These are phyloP conservation scores for Aspergillus spinulosporus DNA, from an alignment of 2,329 filamentous ascomycete genomes.

Conservation along the genomic window DNA sequence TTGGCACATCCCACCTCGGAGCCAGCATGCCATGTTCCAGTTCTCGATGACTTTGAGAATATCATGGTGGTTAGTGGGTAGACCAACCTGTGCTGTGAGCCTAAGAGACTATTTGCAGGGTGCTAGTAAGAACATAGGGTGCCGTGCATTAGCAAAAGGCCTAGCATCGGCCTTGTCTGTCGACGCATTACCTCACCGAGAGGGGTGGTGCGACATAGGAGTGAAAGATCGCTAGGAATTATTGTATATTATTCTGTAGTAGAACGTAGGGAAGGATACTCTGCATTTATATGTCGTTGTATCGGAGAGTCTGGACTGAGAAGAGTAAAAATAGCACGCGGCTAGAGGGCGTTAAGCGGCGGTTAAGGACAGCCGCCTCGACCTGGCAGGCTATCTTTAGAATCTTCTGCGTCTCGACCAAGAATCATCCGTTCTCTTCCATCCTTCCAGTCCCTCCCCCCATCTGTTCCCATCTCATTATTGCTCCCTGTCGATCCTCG, in stretches of 20 bases:
- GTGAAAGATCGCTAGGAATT: no score
- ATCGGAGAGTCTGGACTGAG: not conserved
- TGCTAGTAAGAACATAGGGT: not conserved
- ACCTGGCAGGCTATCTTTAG: conserved; percentile 33
- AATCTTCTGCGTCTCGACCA: conserved; percentile 32
- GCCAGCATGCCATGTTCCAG: not conserved
- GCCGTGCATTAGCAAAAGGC: not conserved
- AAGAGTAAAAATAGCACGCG: conserved; percentile 18
- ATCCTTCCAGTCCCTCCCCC: conserved; percentile 19
- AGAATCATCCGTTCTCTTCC: conserved; percentile 18
- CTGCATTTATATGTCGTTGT: not conserved
- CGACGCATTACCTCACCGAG: not conserved
- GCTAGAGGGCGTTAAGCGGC: conserved; percentile 14
- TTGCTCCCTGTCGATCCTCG: conserved; percentile 16
- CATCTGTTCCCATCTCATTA: conserved; percentile 16
- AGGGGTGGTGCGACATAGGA: not conserved
- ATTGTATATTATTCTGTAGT: no score
- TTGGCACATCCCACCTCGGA: not conserved
- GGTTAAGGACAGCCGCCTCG: conserved; percentile 13
- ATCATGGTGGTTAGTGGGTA: not conserved
- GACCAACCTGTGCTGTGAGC: not conserved
- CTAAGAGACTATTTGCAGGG: not conserved
- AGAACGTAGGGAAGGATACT: no score
- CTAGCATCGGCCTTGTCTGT: not conserved
- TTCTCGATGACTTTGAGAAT: not conserved